Evolutionary conservation across 495 filamentous ascomycete genomes (phyloP).

Genomic region (Podospora conica): DNA sequence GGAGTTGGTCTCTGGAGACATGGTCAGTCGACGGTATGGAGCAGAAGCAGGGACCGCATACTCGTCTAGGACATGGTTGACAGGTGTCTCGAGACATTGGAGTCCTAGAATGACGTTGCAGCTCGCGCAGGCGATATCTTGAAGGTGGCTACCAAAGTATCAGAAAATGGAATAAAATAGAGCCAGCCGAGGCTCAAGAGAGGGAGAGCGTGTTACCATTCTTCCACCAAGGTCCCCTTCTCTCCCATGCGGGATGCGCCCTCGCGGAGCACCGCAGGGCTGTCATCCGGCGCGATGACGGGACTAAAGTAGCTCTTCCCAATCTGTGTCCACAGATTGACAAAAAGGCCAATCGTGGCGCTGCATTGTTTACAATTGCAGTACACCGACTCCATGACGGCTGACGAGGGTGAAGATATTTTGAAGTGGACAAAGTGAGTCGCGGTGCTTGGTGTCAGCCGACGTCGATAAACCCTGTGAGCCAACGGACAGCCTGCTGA

Average conservation of each 20-base stretch:
- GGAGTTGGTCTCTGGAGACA: slow-evolving; percentile 20
- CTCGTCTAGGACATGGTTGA: slow-evolving; percentile 33
- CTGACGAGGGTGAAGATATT: background rate
- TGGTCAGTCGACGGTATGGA: background rate
- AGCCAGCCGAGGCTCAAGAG: no score
- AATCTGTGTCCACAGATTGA: slow-evolving; percentile 41
- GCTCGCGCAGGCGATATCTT: slow-evolving; percentile 25
- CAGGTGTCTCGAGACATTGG: slow-evolving; percentile 25
- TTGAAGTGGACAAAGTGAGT: background rate
- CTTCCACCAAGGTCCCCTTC: slow-evolving; percentile 26
- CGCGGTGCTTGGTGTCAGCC: background rate
- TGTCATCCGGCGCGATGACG: slow-evolving; percentile 20
- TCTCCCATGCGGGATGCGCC: slow-evolving; percentile 23
- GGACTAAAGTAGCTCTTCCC: slow-evolving; percentile 40
- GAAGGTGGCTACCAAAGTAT: slow-evolving; percentile 20
- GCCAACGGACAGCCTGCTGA: background rate
- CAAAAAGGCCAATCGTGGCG: slow-evolving; percentile 28
- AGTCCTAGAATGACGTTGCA: slow-evolving; percentile 27
- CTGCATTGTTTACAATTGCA: slow-evolving; percentile 38
- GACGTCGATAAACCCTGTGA: background rate
- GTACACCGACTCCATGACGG: slow-evolving; percentile 27
- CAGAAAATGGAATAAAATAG: background rate
- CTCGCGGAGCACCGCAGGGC: slow-evolving; percentile 10
- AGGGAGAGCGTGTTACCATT: slow-evolving; percentile 26
- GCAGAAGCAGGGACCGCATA: slow-evolving; percentile 7